Evolutionary conservation across 73 alveolate species (phyloP), one percentile per base, ranked within the genome.

Genomic region (Paramecium sexaurelia): DNA sequence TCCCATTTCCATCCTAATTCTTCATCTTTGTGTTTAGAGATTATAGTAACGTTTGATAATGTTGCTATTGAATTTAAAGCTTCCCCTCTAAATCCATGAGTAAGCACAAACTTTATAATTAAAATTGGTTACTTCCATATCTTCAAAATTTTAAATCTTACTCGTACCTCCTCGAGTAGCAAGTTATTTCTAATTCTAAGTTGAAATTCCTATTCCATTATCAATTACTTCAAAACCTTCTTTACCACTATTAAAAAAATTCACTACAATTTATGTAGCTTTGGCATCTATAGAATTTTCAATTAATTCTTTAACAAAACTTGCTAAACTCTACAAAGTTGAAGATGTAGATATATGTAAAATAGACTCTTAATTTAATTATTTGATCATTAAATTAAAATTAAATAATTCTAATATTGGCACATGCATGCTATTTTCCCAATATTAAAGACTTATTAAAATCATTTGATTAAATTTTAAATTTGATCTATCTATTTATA

Each of bases 21-120:
- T 45, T 94, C 97, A 47, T 93, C 95, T 61, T 92, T 82, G 55
- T 95, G 93, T 78, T 95, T 96, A 11, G 99, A 96, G 20, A 92
- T 87, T 51, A 98, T 95, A 26, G 97, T 92, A 26, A 98, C 85
- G 45, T 95, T 96, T 41, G 98, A 91, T 40, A 97, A 83, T 83
- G 86, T 93, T n/a, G 98, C 96, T 27, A 98, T 93, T 10, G 99
- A 95, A 91, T 96, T 91, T 24, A 98, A 94, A 10, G 99, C 99
- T 87, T 97, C 99, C 8, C 99, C 99, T 92, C 99, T 92, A 83
- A 98, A 98, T 7, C 99, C 99, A 55, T 95, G 94, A 19, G 99
- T 95, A 67, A 92, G 91, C 6, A 91, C 57, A 11, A 85, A 32
- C 61, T 55, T 29, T n/a, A 98, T 95, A 13, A 29, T 26, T 20